These are phyloP conservation scores for Canavalia ensiformis DNA, from an alignment of 306 rosid genomes.

Conservation along the genomic window DNA sequence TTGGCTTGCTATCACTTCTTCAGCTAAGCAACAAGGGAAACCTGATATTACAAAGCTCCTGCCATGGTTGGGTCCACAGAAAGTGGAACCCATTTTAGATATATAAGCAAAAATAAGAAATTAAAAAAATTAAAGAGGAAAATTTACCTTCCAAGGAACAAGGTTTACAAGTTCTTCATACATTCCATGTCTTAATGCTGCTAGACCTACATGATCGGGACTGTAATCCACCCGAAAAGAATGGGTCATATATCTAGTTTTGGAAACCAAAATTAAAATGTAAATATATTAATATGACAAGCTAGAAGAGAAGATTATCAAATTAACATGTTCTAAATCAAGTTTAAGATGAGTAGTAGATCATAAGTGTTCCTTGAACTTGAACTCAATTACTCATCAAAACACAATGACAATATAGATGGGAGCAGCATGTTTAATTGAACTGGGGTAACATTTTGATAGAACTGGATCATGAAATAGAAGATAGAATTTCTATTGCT, in stretches of 20 bases:
- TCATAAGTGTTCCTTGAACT: conserved; percentile 29
- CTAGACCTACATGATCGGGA: conserved; percentile 85
- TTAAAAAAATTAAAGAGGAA: conserved; percentile 28
- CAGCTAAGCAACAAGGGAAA: neutral
- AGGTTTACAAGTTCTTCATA: conserved; percentile 95
- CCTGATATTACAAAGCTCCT: neutral
- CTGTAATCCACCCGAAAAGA: conserved; percentile 92
- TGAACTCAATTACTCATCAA: neutral
- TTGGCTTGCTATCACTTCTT: neutral
- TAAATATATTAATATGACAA: conserved; percentile 43
- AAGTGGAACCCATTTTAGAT: neutral
- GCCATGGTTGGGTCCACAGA: neutral
- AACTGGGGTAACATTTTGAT: neutral
- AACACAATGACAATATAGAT: conserved; percentile 34
- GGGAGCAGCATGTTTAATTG: conserved; percentile 34
- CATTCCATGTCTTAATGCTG: conserved; percentile 86
- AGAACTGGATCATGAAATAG: too few relatives aligned
- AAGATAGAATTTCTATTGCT: too few relatives aligned
- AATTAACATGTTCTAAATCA: conserved; percentile 34
- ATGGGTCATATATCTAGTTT: conserved; percentile 86
- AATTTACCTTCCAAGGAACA: conserved; percentile 91
- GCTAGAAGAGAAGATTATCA: conserved; percentile 25
- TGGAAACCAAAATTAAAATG: conserved; percentile 63
- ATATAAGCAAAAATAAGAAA: conserved; percentile 4
- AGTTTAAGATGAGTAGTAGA: conserved; percentile 33